Conservation (phyloP, 169 alveolate genomes). For the Plasmodium knowlesi region DNA sequence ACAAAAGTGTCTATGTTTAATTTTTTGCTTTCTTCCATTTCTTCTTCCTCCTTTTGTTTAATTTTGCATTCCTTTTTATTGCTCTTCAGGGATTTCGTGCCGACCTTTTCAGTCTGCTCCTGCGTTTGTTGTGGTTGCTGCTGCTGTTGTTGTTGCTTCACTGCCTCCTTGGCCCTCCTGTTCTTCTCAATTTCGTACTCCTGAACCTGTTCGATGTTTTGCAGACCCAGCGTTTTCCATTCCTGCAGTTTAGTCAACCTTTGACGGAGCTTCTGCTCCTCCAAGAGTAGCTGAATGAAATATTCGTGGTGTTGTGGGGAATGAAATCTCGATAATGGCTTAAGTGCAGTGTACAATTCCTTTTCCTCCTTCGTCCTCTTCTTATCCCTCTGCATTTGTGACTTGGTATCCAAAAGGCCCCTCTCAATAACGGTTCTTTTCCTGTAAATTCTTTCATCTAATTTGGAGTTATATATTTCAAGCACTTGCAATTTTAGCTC, state of each 20-base stretch:
- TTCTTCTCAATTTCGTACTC: slow-evolving; percentile 76
- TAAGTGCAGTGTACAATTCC: slow-evolving; percentile 89
- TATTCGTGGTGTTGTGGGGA: slow-evolving; percentile 92
- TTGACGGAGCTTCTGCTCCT: slow-evolving; percentile 89
- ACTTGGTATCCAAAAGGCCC: slow-evolving; percentile 90
- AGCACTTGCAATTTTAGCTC: slow-evolving; percentile 86
- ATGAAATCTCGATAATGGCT: slow-evolving; percentile 91
- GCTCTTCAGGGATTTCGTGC: slow-evolving; percentile 21
- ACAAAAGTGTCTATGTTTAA: slow-evolving; percentile 62
- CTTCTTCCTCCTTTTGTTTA: slow-evolving; percentile 35
- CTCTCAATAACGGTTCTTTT: slow-evolving; percentile 88
- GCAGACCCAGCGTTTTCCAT: slow-evolving; percentile 92
- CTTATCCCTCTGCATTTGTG: slow-evolving; percentile 91
- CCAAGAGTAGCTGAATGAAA: slow-evolving; percentile 87
- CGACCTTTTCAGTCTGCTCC: neutral
- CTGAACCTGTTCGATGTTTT: slow-evolving; percentile 89
- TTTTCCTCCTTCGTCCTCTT: slow-evolving; percentile 91
- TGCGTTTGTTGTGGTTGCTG: neutral
- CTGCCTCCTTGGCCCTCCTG: slow-evolving; percentile 65
- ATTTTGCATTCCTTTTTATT: slow-evolving; percentile 35
- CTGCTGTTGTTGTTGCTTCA: slow-evolving; percentile 45
- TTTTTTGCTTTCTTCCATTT: slow-evolving; percentile 42
- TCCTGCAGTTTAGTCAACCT: slow-evolving; percentile 89
- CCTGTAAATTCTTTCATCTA: slow-evolving; percentile 92
- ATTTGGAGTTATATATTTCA: slow-evolving; percentile 92